phyloP scores from a whole-genome alignment of 2,329 filamentous ascomycete genomes.

The Rachicladosporium sp. region DNA sequence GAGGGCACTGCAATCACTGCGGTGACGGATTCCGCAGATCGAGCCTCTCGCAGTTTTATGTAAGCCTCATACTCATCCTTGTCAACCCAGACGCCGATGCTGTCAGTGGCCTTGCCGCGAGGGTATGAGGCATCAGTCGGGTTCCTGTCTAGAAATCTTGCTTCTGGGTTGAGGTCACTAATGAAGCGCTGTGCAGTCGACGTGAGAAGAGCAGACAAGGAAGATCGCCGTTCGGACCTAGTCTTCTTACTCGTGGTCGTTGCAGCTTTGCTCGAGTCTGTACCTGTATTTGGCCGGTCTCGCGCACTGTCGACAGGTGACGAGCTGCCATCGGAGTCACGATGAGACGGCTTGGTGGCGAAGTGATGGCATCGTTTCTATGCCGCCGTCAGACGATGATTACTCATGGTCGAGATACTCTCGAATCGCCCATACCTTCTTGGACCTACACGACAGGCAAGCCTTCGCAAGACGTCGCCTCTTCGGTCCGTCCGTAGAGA shows the following conservation, averaged over 20 bases:
- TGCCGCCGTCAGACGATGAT: neutral
- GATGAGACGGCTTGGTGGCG: slow-evolving; percentile 6
- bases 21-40: slow-evolving; percentile 14
- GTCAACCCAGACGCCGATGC: slow-evolving; percentile 26
- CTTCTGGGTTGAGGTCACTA: slow-evolving; percentile 35
- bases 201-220: slow-evolving; percentile 4
- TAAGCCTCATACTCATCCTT: slow-evolving; percentile 19
- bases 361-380: slow-evolving; percentile 24
- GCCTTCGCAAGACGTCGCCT: slow-evolving; percentile 21
- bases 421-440: slow-evolving; percentile 14
- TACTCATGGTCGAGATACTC: neutral
- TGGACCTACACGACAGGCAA: slow-evolving; percentile 19
- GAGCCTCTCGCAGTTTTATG: slow-evolving; percentile 13
- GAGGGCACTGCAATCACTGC: slow-evolving; percentile 17
- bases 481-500: slow-evolving; percentile 19
- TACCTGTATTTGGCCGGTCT: slow-evolving; percentile 6
- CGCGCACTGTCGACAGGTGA: slow-evolving; percentile 6
- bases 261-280: slow-evolving; percentile 1
- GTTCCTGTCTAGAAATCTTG: slow-evolving; percentile 32
- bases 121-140: slow-evolving; percentile 7
- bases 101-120: slow-evolving; percentile 13
- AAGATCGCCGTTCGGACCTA: slow-evolving; percentile 1
- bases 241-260: slow-evolving; percentile 1
- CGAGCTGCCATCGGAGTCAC: slow-evolving; percentile 1
- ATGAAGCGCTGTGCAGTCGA: slow-evolving; percentile 25